Conservation (phyloP, 208 protist genomes). For the Crithidia acanthocephali region DNA sequence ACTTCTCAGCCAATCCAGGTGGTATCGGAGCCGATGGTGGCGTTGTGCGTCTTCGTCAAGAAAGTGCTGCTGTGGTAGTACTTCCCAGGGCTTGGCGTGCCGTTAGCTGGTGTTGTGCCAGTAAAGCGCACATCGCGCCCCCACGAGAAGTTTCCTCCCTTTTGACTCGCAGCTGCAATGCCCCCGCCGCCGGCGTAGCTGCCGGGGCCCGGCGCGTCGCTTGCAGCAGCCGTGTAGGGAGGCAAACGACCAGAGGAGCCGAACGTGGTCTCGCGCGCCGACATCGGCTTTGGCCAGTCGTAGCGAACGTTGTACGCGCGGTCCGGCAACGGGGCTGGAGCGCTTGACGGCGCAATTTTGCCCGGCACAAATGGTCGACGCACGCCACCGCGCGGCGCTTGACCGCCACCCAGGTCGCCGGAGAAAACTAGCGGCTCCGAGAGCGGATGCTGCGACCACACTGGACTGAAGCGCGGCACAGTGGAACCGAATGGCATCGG, state of each 20-base stretch:
- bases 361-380: constrained; percentile 37
- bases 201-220: constrained; percentile 50
- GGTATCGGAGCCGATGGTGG: constrained; percentile 70
- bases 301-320: constrained; percentile 70
- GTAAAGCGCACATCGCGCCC: constrained; percentile 73
- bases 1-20: constrained; percentile 43
- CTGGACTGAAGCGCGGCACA: constrained; percentile 59
- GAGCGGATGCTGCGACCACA: constrained; percentile 20
- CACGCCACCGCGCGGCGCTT: constrained; percentile 3
- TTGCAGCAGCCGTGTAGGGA: constrained; percentile 2
- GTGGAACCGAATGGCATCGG: constrained; percentile 68
- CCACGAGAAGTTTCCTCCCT: constrained; percentile 49
- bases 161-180: background rate
- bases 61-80: constrained; percentile 77
- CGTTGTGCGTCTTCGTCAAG: constrained; percentile 85
- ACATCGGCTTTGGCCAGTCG: constrained; percentile 71
- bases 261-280: constrained; percentile 52
- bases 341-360: constrained; percentile 36
- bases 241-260: constrained; percentile 42
- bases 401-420: constrained; percentile 16
- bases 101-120: constrained; percentile 12
- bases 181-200: constrained; percentile 41
- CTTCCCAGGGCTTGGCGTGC: constrained; percentile 48
- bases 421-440: constrained; percentile 26
- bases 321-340: constrained; percentile 22